Evolutionary conservation across 106 monocot genomes (phyloP).

Genomic region (Triglochin maritima): DNA sequence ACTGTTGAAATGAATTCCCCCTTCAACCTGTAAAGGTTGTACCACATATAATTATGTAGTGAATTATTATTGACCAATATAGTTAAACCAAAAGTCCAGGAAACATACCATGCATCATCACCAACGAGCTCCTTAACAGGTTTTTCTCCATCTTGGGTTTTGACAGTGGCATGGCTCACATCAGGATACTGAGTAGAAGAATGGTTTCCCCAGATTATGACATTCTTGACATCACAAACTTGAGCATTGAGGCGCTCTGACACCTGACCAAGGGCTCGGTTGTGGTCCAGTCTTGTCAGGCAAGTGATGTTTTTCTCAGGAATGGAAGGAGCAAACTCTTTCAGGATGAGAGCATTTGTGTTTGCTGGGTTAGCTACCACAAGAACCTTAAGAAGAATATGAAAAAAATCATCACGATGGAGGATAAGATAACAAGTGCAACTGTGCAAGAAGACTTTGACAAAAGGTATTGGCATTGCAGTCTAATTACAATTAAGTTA

Average conservation of each 20-base stretch:
- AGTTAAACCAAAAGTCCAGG: background rate
- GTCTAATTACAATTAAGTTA: no score
- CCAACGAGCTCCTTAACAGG: slow-evolving; percentile 11
- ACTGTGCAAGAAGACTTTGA: background rate
- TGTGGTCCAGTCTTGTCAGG: slow-evolving; percentile 79
- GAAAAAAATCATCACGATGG: background rate
- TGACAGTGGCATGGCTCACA: slow-evolving; percentile 25
- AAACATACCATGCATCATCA: slow-evolving; percentile 19
- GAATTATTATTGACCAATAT: background rate
- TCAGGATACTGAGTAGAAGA: slow-evolving; percentile 32
- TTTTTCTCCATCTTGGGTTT: slow-evolving; percentile 15
- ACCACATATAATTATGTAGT: background rate
- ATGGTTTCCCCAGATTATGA: slow-evolving; percentile 31
- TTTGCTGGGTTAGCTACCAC: slow-evolving; percentile 87
- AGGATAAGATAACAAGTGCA: background rate
- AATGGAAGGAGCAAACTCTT: slow-evolving; percentile 81
- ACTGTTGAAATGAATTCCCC: slow-evolving; percentile 64
- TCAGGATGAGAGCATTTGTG: slow-evolving; percentile 79
- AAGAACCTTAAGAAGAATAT: slow-evolving; percentile 42
- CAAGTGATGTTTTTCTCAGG: slow-evolving; percentile 80
- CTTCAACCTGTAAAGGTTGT: slow-evolving; percentile 35
- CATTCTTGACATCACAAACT: slow-evolving; percentile 35
- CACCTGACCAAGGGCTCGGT: slow-evolving; percentile 78
- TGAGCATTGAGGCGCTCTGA: slow-evolving; percentile 60
- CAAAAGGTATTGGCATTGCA: no score